Conservation (phyloP, 192 early-diverging fungal species). For the Coemansia umbellata region DNA sequence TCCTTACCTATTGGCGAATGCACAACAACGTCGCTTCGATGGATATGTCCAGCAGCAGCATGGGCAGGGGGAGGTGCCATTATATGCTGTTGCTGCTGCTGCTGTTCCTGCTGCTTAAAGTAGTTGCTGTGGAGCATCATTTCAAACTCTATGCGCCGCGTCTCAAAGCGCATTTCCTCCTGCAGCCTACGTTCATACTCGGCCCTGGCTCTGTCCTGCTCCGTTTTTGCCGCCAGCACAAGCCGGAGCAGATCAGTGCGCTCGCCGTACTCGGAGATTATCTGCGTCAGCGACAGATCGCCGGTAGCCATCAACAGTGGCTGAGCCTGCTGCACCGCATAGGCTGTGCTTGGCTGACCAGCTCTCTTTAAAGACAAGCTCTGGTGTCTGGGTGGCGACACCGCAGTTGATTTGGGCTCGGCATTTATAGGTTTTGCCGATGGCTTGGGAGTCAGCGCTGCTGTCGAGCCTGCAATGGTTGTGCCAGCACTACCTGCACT, state of each 20-base stretch:
- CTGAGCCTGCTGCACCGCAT: conserved; percentile 3
- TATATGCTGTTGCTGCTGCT: conserved; percentile 21
- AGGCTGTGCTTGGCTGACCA: conserved; percentile 5
- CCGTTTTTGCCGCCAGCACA: conserved; percentile 44
- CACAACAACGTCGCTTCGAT: conserved; percentile 32
- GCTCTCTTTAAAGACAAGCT: no score
- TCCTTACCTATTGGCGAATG: conserved; percentile 46
- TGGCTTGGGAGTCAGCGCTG: no score
- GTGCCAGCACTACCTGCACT: background rate
- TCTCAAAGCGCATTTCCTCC: conserved; percentile 48
- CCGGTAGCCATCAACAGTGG: conserved; percentile 18
- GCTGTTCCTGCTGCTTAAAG: conserved; percentile 46
- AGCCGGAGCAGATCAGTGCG: conserved; percentile 36
- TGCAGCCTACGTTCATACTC: conserved; percentile 45
- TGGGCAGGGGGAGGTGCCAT: conserved; percentile 11
- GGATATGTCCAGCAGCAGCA: conserved; percentile 6
- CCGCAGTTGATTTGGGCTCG: no score
- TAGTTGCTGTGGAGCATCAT: conserved; percentile 45
- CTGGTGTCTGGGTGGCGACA: no score
- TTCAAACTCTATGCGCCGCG: conserved; percentile 46
- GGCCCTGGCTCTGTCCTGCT: conserved; percentile 41
- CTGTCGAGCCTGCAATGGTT: no score
- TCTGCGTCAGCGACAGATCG: conserved; percentile 23
- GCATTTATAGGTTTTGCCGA: no score
- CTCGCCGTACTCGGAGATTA: conserved; percentile 45